Conservation (phyloP, 2,329 filamentous ascomycete species). For the Metarhizium robertsii region DNA sequence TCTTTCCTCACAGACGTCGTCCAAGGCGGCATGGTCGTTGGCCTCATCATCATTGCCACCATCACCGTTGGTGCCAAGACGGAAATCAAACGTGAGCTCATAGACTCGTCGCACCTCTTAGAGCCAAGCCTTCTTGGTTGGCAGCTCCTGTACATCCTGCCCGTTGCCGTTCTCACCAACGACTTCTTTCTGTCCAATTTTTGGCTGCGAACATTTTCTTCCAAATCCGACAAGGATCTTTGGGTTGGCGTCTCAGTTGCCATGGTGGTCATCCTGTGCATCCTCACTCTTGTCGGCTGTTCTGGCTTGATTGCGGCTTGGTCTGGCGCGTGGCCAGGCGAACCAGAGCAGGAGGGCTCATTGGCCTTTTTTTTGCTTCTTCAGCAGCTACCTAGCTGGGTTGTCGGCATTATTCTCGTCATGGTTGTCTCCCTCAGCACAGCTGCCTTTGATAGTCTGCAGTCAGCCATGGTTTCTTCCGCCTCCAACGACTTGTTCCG, state of each 20-base stretch:
- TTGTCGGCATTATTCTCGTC: constrained; percentile 71
- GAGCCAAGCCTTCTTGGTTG: constrained; percentile 64
- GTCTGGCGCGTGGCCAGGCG: constrained; percentile 62
- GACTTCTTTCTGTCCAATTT: constrained; percentile 80
- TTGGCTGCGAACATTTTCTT: constrained; percentile 78
- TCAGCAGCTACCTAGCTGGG: constrained; percentile 64
- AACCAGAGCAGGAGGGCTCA: constrained; percentile 47
- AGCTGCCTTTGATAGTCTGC: constrained; percentile 70
- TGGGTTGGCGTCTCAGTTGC: constrained; percentile 66
- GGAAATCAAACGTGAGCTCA: constrained; percentile 58
- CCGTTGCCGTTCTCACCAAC: constrained; percentile 72
- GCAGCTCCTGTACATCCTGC: constrained; percentile 79
- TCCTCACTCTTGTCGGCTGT: constrained; percentile 63
- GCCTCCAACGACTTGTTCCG: constrained; percentile 79
- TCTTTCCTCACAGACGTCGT: constrained; percentile 79
- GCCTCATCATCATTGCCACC: constrained; percentile 64
- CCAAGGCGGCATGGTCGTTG: constrained; percentile 69
- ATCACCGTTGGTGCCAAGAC: constrained; percentile 71
- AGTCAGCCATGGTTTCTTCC: constrained; percentile 78
- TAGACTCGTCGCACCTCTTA: constrained; percentile 61
- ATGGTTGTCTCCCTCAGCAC: constrained; percentile 72
- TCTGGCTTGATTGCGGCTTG: constrained; percentile 70
- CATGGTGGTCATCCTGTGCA: constrained; percentile 52
- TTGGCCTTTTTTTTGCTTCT: constrained; percentile 70
- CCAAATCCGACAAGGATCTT: constrained; percentile 68